Percentiles rank a stretch among this genome's conserved stretches.
These are phyloP conservation scores for Exutisphaerella laricina DNA, from an alignment of 2,329 filamentous ascomycete genomes.

Conservation along the genomic window DNA sequence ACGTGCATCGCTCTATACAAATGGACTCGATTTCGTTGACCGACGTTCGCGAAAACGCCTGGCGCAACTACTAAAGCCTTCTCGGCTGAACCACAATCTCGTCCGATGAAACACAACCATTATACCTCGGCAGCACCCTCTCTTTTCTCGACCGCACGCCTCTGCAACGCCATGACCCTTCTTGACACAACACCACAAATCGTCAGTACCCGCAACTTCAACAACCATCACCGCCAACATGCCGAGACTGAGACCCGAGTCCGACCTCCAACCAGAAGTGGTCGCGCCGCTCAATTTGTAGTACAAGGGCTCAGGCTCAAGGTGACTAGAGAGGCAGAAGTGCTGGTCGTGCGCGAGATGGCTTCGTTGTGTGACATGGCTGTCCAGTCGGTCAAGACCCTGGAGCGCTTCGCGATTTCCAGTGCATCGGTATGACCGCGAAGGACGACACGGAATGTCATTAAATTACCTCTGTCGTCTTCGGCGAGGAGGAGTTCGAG, in stretches of 20 bases:
- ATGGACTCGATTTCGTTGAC: not conserved
- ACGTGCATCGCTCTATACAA: not conserved
- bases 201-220: not conserved
- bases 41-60: not conserved
- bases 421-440: slow-evolving; percentile 5
- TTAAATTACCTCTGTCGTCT: slow-evolving; percentile 11
- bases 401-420: not conserved
- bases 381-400: not conserved
- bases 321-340: no score
- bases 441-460: slow-evolving; percentile 8
- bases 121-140: no score
- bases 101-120: not conserved
- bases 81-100: not conserved
- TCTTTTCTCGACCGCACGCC: no score
- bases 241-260: not conserved
- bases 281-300: no score
- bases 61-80: not conserved
- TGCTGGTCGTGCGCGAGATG: not conserved
- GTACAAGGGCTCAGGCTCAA: no score
- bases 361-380: not conserved
- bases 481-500: slow-evolving; percentile 1
- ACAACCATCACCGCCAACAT: not conserved
- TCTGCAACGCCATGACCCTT: no score
- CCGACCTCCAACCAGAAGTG: not conserved
- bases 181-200: no score